Evolutionary conservation across 1,139 yeast genomes (phyloP).

Genomic region (Suhomyces taliae): DNA sequence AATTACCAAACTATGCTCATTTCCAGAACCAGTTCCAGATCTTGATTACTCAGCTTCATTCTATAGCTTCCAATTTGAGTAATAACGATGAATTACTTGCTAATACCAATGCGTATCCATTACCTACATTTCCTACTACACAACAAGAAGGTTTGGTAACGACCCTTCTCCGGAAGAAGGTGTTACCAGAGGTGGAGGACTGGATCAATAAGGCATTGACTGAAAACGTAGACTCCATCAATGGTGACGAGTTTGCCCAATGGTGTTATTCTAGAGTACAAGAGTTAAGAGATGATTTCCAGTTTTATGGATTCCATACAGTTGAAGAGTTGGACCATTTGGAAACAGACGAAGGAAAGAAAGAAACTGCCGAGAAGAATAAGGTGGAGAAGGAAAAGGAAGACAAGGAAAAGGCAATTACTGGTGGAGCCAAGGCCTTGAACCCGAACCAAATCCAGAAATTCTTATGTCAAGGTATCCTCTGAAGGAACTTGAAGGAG

Average conservation of each 20-base stretch:
- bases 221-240: conserved; percentile 20
- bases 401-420: conserved; percentile 28
- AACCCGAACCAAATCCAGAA: conserved; percentile 40
- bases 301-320: conserved; percentile 61
- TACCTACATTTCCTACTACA: conserved; percentile 79
- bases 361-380: conserved; percentile 30
- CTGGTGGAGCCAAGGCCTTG: conserved; percentile 35
- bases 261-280: conserved; percentile 63
- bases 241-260: conserved; percentile 56
- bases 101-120: conserved; percentile 76
- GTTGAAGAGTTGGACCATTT: conserved; percentile 44
- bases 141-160: conserved; percentile 81
- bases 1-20: conserved; percentile 42
- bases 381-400: conserved; percentile 28
- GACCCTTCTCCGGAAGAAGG: conserved; percentile 81
- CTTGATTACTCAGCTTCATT: conserved; percentile 73
- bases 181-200: conserved; percentile 84
- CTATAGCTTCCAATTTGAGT: conserved; percentile 68
- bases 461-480: conserved; percentile 43
- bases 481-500: neutral
- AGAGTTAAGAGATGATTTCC: conserved; percentile 54
- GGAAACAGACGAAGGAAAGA: conserved; percentile 43
- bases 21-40: conserved; percentile 82
- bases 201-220: conserved; percentile 71
- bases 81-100: conserved; percentile 59